Base-by-base conservation (phyloP, 306 rosid species). In the Calophaca sinica region DNA sequence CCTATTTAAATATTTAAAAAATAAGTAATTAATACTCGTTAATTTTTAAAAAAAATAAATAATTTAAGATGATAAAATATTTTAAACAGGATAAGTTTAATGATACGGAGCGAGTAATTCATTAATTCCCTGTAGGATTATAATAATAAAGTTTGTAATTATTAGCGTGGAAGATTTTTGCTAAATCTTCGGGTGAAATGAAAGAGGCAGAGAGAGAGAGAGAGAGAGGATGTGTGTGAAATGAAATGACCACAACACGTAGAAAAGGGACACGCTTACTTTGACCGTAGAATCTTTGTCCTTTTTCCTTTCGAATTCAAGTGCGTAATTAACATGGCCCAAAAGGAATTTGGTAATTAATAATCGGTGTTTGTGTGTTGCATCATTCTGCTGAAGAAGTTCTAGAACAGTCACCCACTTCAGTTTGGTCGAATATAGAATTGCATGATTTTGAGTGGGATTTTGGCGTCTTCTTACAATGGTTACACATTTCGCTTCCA, bases 391-490 rank as follows among this genome's bases (percentile, higher is more conserved):
- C 64, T n/a, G 46, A 68, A 54, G 78, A 85, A 80, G 60, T 80
- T 86, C 76, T 81, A 81, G 91, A 89, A 80, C 54, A 69, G 79
- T 83, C 81, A 68, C 51, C 42, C 68, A 26, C 61, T 45, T 49
- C 29, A 62, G 89, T 79, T 79, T 84, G 80, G 88, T 82, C 80
- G 65, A 81, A 80, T 75, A 74, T 80, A 77, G 88, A 81, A 83
- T 86, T 81, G 90, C 89, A 80, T 89, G 89, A 86, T 86, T 91
- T 86, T 87, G 82, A 81, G 88, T 84, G 90, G 64, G 70, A 65
- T 81, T 89, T 89, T 89, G 97, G 91, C 89, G 80, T 83, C 85
- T 91, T 91, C 92, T 82, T 68, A 62, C 14, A 73, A 80, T 29
- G 79, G 76, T 72, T 77, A 64, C 60, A 86, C 60, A 86, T 61